A percentile compares a stretch with the other conserved stretches of the same genome.
Evolutionary conservation across 306 rosid genomes (phyloP).

Genomic region (Prunus mume): DNA sequence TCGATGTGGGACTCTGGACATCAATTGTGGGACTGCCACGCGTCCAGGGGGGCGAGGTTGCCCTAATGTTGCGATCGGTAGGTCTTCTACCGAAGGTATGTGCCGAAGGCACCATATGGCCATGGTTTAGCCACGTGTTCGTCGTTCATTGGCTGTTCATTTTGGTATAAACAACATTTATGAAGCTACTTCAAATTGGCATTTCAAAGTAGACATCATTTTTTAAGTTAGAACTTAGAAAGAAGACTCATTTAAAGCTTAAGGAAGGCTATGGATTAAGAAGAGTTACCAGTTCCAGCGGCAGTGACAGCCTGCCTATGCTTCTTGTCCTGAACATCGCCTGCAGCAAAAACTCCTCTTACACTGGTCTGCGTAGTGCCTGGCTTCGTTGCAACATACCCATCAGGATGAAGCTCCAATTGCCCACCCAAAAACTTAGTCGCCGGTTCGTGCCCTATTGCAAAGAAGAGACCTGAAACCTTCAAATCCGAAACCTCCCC

Average conservation of each 20-base stretch:
- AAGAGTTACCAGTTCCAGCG: slow-evolving; percentile 62
- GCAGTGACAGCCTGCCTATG: slow-evolving; percentile 94
- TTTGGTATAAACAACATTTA: too few species aligned
- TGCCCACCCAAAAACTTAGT: slow-evolving; percentile 80
- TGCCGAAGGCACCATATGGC: too few species aligned
- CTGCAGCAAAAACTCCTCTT: slow-evolving; percentile 84
- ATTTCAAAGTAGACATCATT: not conserved
- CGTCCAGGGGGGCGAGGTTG: too few species aligned
- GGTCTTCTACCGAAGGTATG: too few species aligned
- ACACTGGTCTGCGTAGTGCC: slow-evolving; percentile 69
- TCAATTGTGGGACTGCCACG: too few species aligned
- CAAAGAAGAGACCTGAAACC: slow-evolving; percentile 77
- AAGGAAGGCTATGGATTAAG: not conserved
- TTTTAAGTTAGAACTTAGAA: not conserved
- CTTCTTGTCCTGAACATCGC: slow-evolving; percentile 95
- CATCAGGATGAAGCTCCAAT: slow-evolving; percentile 61
- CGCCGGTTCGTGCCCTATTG: slow-evolving; percentile 87
- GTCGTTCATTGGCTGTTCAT: too few species aligned
- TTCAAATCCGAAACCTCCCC: slow-evolving; percentile 57
- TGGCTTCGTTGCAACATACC: slow-evolving; percentile 55
- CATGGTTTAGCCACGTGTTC: too few species aligned
- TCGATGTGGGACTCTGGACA: too few species aligned
- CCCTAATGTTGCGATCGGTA: too few species aligned
- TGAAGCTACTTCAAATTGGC: not conserved
- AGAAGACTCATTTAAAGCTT: not conserved